Base-by-base conservation (phyloP, 2,329 filamentous ascomycete species). In the Didymella keratinophila region DNA sequence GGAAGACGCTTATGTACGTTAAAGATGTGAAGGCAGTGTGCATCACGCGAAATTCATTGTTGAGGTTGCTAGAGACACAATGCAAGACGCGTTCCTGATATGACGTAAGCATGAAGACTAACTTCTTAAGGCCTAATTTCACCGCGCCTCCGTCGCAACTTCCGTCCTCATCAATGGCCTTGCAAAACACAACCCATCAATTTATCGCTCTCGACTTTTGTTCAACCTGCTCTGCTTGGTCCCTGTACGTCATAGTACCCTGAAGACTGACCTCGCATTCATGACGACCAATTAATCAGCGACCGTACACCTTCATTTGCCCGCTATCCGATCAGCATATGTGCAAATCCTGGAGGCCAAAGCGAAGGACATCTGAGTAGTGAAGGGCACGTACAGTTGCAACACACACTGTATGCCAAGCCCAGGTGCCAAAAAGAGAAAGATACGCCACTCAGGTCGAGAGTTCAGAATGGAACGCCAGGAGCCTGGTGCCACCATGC, bases 401-500 rank as follows among this genome's bases (percentile, higher is more conserved):
- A 39, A 18, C 36, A 47, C 14, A 45, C 12, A 16, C 60, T 65
- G 64, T 16, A 73, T 72, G 70, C 68, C 66, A 54, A 65, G 58
- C 36, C 60, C 60, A 16, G 63, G 67, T 54, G 61, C 68, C 4
- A 73, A 73, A 37, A 72, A 71, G 52, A 68, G 70, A 52, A 72
- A 72, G 52, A 69, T 58, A 39, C 66, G 66, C 48, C 71, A 70
- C 55, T 68, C 68, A 37, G 65, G 70, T 9, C 61, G 64, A 28
- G 52, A 61, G 11, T 68, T 70, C 52, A 70, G 52, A 23, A 69
- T 66, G 64, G 51, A 62, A 32, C 61, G 61, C 44, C 62, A 63
- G 46, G 64, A 63, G 36, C 57, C 60, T 14, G 60, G 60, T 39
- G 56, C 48, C 12, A 62, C 60, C 9, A 60, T 65, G 52, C 56